A percentile compares a stretch with the other conserved stretches of the same genome.
Conservation (phyloP, 2,329 filamentous ascomycete species). For the Xylariaceae sp. region DNA sequence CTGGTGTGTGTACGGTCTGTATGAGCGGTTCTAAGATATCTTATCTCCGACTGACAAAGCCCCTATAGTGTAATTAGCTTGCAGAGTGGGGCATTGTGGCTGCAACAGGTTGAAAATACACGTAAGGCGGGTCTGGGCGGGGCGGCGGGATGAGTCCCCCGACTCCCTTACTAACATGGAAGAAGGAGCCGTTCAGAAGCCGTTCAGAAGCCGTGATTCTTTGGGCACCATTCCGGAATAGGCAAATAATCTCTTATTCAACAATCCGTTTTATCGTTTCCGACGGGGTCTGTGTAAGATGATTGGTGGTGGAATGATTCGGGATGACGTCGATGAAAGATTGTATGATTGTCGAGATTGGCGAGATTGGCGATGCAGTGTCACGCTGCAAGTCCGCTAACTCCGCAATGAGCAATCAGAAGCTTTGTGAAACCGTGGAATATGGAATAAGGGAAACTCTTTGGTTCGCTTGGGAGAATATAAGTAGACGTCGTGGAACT, state of each 20-base stretch:
- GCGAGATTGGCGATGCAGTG: background rate
- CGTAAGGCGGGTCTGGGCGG: too few relatives aligned
- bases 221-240: slow-evolving; percentile 4
- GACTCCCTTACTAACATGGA: too few relatives aligned
- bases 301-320: slow-evolving; percentile 6
- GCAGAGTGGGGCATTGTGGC: too few relatives aligned
- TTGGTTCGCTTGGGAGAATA: background rate
- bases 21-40: too few relatives aligned
- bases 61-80: too few relatives aligned
- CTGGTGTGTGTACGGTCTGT: too few relatives aligned
- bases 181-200: background rate
- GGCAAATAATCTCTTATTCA: slow-evolving; percentile 12
- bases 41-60: too few relatives aligned
- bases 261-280: background rate
- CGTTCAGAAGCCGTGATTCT: background rate
- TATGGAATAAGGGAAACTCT: background rate
- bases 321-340: background rate
- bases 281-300: slow-evolving; percentile 11
- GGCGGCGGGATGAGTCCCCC: too few relatives aligned
- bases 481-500: slow-evolving; percentile 5
- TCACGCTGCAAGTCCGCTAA: slow-evolving; percentile 13
- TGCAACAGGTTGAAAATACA: too few relatives aligned
- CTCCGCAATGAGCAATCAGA: slow-evolving; percentile 1
- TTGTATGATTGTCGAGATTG: background rate
- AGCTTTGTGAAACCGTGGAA: background rate